Evolutionary conservation across 2,329 filamentous ascomycete genomes (phyloP), one percentile per base, ranked within the genome.

Genomic region (Endocalyx cinctus): DNA sequence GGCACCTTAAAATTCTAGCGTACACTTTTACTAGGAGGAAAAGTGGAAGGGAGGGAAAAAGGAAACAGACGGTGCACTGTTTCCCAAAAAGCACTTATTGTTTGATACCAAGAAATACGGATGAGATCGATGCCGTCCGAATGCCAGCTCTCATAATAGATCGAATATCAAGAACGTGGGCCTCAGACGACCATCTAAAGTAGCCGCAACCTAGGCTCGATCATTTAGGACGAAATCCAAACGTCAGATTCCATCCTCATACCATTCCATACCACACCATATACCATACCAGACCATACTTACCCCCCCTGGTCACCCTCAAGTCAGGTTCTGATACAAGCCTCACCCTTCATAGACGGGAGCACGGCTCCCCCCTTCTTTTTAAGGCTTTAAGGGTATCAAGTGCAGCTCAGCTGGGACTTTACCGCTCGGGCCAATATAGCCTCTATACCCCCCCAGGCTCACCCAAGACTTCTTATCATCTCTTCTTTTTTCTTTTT

Each of bases 111-210:
- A 34, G 26, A 14, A 25, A 38, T 30, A 38, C 49, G 38, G 45
- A 52, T 49, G 39, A 35, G 33, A 29, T 38, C 47, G 50, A 68
- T 70, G 63, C 59, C 64, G 69, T 62, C 64, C 69, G 66, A 59
- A 74, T 77, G 72, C 71, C 63, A 54, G 61, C 67, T 59, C 62
- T 64, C 56, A 62, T 62, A 48, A 67, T 69, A 70, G 66, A 72
- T 64, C 65, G 60, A 60, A 69, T 67, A 48, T 57, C 57, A 48
- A 64, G 65, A 62, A 66, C 63, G 43, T 71, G 67, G 67, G 66
- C 66, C 54, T 63, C 66, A 52, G 62, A 64, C 58, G 55, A 59
- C 55, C n/a, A n/a, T n/a, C n/a, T n/a, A n/a, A n/a, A n/a, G n/a
- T n/a, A n/a, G n/a, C n/a, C n/a, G 56, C 54, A 55, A 55, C 52